Conservation (phyloP, 2,329 filamentous ascomycete genomes). For the Monosporascus ibericus region DNA sequence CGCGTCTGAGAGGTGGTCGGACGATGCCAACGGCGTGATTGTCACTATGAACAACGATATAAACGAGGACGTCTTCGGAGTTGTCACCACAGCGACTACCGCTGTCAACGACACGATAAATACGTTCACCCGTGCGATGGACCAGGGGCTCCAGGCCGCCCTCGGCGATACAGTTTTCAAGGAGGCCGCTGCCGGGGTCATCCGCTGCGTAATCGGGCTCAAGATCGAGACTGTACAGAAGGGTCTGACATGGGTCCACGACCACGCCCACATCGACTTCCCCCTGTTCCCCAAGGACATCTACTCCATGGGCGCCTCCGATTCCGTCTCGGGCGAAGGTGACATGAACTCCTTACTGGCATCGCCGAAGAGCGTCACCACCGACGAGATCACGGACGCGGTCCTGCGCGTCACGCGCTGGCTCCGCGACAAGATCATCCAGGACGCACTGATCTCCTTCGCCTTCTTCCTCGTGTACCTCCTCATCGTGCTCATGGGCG, state of each 20-base stretch:
- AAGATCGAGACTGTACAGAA: constrained; percentile 82
- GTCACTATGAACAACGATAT: constrained; percentile 65
- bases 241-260: constrained; percentile 87
- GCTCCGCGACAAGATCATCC: constrained; percentile 61
- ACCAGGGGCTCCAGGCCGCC: constrained; percentile 63
- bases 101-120: constrained; percentile 85
- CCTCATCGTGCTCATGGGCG: constrained; percentile 67
- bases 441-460: constrained; percentile 74
- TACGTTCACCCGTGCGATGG: constrained; percentile 72
- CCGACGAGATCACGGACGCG: constrained; percentile 75
- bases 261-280: constrained; percentile 77
- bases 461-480: constrained; percentile 72
- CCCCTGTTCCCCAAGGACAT: constrained; percentile 73
- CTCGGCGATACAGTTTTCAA: constrained; percentile 81
- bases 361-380: constrained; percentile 65
- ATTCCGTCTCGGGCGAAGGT: constrained; percentile 51
- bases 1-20: constrained; percentile 71
- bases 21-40: constrained; percentile 69
- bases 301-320: constrained; percentile 72
- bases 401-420: constrained; percentile 63
- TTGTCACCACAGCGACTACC: constrained; percentile 76
- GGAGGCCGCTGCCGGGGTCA: constrained; percentile 69
- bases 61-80: constrained; percentile 79
- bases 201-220: constrained; percentile 80
- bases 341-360: constrained; percentile 67